Base-by-base conservation (phyloP, 2,329 filamentous ascomycete genomes). In the Fusarium chlamydosporum region DNA sequence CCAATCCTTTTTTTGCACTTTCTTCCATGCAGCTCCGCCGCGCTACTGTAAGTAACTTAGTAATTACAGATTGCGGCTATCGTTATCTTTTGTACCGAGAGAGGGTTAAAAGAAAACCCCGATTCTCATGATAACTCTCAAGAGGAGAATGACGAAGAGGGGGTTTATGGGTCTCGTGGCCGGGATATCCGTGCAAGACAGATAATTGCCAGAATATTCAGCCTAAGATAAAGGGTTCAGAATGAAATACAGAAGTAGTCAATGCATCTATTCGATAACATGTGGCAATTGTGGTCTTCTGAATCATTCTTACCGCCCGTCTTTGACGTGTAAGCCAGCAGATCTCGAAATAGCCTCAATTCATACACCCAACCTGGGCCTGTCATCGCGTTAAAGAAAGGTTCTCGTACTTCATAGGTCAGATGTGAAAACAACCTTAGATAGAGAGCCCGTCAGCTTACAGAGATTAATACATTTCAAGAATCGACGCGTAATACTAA, bases 1-100 rank as follows among this genome's bases (percentile, higher is more conserved):
- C 52, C 16, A 47, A 55, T 56, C 15, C 60, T 46, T 56, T 41
- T 41, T 45, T 43, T 45, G 35, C 51, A 52, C 68, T 52, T 56
- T 53, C 52, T 58, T 62, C 48, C 56, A 56, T 70, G 61, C 61
- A 69, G 34, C 52, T 48, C 50, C 18, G 16, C n/a, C 20, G 53
- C 47, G 57, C 60, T 62, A 59, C 61, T 65, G 51, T 53, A 60
- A 16, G 54, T 60, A 20, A 59, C 45, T 67, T 53, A 57, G 40
- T 58, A 67, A 67, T 56, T 61, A 40, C 64, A 71, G 50, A 51
- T 58, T 62, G 34, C 55, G 45, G 51, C 47, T 48, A 46, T 59
- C 51, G 46, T 65, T 70, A 37, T 60, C 62, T 38, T 15, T 50
- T 27, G 40, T 57, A 40, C 56, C 47, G 50, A 61, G 20, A 29